Evolutionary conservation across 306 rosid species (phyloP), one percentile per base, ranked within the genome.

Genomic region (Quercus engelmannii): DNA sequence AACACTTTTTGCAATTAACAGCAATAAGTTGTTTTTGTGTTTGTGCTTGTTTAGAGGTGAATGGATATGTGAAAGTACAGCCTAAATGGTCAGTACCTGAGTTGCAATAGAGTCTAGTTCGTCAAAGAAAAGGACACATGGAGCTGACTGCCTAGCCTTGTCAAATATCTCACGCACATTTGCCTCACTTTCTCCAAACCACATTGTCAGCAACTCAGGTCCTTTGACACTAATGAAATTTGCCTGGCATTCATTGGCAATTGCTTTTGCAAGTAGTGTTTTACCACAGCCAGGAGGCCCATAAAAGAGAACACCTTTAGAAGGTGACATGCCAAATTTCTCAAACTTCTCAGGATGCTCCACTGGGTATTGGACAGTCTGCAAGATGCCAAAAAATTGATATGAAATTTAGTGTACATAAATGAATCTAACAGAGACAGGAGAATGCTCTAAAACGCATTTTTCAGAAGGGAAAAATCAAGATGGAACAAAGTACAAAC

Each of bases 121-220:
- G 28, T 91, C 95, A 31, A 91, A 91, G 92, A 91, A 91, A 71
- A 89, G 90, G 55, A 91, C 96, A 55, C 93, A 91, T 13, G 96
- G 96, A 73, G 96, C 91, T 25, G 93, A 91, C 71, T 84, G 90
- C 46, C 91, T 81, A 33, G 96, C 96, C 78, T 91, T 91, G 78
- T 88, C 94, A 64, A 90, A 88, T 77, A 90, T 90, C 85, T 90
- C 94, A 8, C 90, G 86, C 15, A 90, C 91, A 10, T 90, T 90
- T 70, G 94, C 94, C 79, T 90, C 94, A 49, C 94, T 90, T 78
- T 90, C 92, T 28, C 95, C 95, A 25, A 89, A 91, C 95, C 95
- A 90, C 94, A 88, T 88, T 41, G 94, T 90, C 52, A 90, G 85
- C 79, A 88, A 71, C 83, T 88, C 94, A 5, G 94, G 94, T 57